Conservation (phyloP, 208 protist species). For the Crithidia expoeki region DNA sequence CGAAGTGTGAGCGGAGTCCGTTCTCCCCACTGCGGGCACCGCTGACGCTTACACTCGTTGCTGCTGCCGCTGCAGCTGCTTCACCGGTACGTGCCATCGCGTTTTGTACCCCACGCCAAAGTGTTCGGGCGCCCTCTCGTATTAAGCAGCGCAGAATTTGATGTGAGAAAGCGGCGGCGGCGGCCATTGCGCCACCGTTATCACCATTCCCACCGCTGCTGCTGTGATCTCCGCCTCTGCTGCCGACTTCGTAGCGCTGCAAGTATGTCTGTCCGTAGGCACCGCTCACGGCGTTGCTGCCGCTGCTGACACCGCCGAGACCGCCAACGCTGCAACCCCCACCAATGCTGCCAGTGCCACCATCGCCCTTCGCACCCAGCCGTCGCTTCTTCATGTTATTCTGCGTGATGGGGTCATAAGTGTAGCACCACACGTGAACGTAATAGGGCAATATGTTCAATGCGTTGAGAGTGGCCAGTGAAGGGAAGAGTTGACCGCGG, state of each 20-base stretch:
- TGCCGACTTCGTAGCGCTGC: constrained; percentile 15
- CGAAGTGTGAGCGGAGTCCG: background rate
- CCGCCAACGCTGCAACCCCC: background rate
- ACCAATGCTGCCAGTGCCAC: background rate
- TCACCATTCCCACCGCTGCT: background rate
- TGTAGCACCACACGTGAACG: constrained; percentile 39
- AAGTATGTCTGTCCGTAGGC: constrained; percentile 19
- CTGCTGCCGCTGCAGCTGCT: background rate
- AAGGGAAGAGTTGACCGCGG: constrained; percentile 25
- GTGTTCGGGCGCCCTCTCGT: constrained; percentile 6
- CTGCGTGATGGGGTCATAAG: constrained; percentile 33
- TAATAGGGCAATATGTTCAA: constrained; percentile 27
- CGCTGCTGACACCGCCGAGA: background rate
- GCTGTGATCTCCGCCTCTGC: background rate
- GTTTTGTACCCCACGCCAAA: constrained; percentile 6
- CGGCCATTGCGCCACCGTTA: background rate
- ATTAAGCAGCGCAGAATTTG: constrained; percentile 10
- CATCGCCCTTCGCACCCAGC: background rate
- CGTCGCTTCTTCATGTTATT: constrained; percentile 2
- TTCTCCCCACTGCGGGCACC: too few relatives aligned
- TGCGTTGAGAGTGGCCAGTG: constrained; percentile 28
- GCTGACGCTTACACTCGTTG: too few relatives aligned
- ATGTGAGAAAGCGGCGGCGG: background rate
- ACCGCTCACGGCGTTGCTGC: background rate
- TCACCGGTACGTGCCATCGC: background rate